These are phyloP conservation scores for Metschnikowia shivogae DNA, from an alignment of 805 yeast genomes.

Conservation along the genomic window DNA sequence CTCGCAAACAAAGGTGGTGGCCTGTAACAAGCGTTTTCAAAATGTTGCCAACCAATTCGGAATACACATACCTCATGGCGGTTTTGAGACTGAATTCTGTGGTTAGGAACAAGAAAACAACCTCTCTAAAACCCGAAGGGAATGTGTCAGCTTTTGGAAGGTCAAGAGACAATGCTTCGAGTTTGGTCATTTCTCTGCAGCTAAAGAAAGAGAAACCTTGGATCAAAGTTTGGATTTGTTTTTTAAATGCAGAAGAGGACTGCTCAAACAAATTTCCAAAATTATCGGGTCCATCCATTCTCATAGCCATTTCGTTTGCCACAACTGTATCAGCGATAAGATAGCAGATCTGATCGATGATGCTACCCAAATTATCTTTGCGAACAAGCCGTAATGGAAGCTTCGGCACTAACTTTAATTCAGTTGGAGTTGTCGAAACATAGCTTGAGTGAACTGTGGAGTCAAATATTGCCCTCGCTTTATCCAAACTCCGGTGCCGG, in stretches of 20 bases:
- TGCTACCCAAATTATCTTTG: too few species aligned
- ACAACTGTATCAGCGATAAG: conserved; percentile 45
- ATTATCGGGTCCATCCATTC: conserved; percentile 39
- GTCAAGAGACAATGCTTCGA: too few species aligned
- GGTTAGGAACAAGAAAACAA: conserved; percentile 38
- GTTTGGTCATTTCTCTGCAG: conserved; percentile 1
- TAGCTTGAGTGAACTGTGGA: not conserved
- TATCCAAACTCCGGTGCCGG: not conserved
- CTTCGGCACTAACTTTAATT: not conserved
- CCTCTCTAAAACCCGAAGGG: conserved; percentile 30
- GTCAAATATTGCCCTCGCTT: not conserved
- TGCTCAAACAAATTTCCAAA: conserved; percentile 22
- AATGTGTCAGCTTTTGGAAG: too few species aligned
- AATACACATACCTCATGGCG: conserved; percentile 28
- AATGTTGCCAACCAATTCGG: conserved; percentile 25
- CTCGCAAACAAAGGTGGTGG: not conserved
- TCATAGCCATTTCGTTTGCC: conserved; percentile 55
- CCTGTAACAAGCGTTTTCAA: conserved; percentile 19
- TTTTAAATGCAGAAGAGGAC: conserved; percentile 26
- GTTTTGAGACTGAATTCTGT: conserved; percentile 42
- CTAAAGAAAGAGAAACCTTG: conserved; percentile 22
- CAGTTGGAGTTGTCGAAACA: not conserved
- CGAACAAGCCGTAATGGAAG: not conserved
- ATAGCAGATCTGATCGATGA: not conserved
- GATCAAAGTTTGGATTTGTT: conserved; percentile 39